These are phyloP conservation scores for Quercus ilex DNA, from an alignment of 306 rosid species.

Conservation along the genomic window DNA sequence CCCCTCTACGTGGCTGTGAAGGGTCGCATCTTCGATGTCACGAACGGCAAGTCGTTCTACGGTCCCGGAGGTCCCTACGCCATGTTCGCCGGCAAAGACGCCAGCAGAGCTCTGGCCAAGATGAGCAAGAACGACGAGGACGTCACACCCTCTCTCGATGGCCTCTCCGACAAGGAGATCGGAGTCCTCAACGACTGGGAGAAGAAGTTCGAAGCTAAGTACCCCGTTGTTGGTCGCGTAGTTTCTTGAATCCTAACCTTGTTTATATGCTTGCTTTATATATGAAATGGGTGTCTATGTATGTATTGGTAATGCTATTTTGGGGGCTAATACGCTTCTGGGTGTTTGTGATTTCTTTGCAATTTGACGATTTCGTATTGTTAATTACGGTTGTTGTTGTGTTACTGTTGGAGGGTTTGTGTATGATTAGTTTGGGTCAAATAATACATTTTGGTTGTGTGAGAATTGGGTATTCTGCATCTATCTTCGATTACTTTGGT, in stretches of 20 bases:
- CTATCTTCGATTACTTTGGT: neutral
- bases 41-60: conserved; percentile 78
- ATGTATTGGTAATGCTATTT: neutral
- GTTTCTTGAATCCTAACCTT: conserved; percentile 21
- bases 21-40: conserved; percentile 81
- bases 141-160: conserved; percentile 58
- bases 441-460: neutral
- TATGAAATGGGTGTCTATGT: neutral
- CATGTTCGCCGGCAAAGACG: conserved; percentile 95
- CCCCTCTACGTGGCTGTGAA: conserved; percentile 80
- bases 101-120: conserved; percentile 93
- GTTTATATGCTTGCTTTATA: neutral
- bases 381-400: neutral
- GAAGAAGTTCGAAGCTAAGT: conserved; percentile 89
- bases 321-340: neutral
- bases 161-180: conserved; percentile 94
- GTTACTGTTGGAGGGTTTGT: neutral
- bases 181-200: conserved; percentile 94
- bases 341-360: conserved; percentile 8
- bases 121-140: conserved; percentile 92
- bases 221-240: conserved; percentile 75
- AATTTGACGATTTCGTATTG: neutral
- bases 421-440: neutral
- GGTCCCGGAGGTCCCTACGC: conserved; percentile 91
- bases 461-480: neutral